Conservation (phyloP, 2,329 filamentous ascomycete genomes). For the Paramyrothecium sp. region DNA sequence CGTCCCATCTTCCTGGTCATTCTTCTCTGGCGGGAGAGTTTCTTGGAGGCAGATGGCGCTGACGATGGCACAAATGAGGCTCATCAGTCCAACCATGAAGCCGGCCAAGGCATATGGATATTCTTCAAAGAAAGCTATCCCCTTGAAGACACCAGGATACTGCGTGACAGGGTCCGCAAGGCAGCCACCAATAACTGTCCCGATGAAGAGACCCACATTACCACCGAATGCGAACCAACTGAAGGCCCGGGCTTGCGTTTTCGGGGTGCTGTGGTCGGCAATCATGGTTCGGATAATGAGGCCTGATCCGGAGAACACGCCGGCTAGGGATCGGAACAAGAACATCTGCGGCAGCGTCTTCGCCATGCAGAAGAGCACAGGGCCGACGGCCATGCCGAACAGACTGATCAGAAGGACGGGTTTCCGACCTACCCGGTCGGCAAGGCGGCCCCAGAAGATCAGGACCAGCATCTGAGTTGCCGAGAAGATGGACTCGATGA, state of each 20-base stretch:
- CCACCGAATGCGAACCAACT: conserved; percentile 74
- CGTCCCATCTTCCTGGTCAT: conserved; percentile 10
- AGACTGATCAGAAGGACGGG: conserved; percentile 69
- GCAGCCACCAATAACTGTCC: conserved; percentile 67
- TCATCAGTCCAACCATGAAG: conserved; percentile 54
- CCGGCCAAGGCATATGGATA: conserved; percentile 58
- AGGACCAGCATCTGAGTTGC: conserved; percentile 76
- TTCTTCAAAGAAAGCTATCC: conserved; percentile 39
- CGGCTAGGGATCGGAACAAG: conserved; percentile 66
- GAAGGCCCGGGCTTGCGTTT: conserved; percentile 72
- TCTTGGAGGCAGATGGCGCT: conserved; percentile 61
- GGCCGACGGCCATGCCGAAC: conserved; percentile 59
- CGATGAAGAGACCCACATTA: conserved; percentile 73
- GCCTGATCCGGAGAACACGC: conserved; percentile 71
- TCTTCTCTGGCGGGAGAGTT: conserved; percentile 37
- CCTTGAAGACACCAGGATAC: conserved; percentile 55
- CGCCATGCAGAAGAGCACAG: conserved; percentile 67
- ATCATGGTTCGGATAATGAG: conserved; percentile 78
- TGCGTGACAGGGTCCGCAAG: conserved; percentile 66
- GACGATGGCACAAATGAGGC: conserved; percentile 49
- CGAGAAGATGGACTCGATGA: conserved; percentile 74
- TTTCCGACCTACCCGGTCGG: conserved; percentile 59
- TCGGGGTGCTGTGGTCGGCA: conserved; percentile 66
- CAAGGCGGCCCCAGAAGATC: conserved; percentile 63
- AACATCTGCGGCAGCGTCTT: conserved; percentile 72